These are phyloP conservation scores for Lagenidium giganteum DNA, from an alignment of 352 stramenopile species.

Conservation along the genomic window DNA sequence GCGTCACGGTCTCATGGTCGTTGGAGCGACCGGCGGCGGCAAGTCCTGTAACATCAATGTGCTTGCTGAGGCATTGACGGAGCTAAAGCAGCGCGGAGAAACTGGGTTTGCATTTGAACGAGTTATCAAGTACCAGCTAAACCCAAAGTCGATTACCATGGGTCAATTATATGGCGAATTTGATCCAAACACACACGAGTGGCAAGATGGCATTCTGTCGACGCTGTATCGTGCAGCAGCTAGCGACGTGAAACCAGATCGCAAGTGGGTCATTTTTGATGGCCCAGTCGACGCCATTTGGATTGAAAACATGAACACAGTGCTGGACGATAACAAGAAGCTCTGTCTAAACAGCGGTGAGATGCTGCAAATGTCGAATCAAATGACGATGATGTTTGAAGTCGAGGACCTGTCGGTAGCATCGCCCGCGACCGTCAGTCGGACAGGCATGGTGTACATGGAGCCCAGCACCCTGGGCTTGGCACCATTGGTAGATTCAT, in stretches of 20 bases:
- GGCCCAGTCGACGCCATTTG: slow-evolving; percentile 93
- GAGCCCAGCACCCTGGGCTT: slow-evolving; percentile 90
- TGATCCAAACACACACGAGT: slow-evolving; percentile 94
- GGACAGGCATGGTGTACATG: slow-evolving; percentile 97
- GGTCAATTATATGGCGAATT: slow-evolving; percentile 94
- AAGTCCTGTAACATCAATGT: slow-evolving; percentile 91
- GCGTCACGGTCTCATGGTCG: slow-evolving; percentile 95
- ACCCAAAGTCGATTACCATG: slow-evolving; percentile 95
- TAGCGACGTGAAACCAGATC: slow-evolving; percentile 83
- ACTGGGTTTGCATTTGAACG: slow-evolving; percentile 87
- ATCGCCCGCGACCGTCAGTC: slow-evolving; percentile 92
- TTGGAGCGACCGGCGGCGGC: slow-evolving; percentile 87
- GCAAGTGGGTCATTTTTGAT: slow-evolving; percentile 95
- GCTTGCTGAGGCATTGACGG: slow-evolving; percentile 86
- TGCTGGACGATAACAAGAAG: slow-evolving; percentile 96
- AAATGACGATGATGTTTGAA: slow-evolving; percentile 98
- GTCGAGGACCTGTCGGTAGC: slow-evolving; percentile 93
- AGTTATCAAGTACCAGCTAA: slow-evolving; percentile 89
- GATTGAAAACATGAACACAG: slow-evolving; percentile 98
- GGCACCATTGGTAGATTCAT: slow-evolving; percentile 85
- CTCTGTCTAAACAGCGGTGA: slow-evolving; percentile 92
- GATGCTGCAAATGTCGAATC: slow-evolving; percentile 93
- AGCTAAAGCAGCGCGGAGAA: slow-evolving; percentile 74
- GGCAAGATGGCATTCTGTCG: slow-evolving; percentile 94
- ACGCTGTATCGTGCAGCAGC: slow-evolving; percentile 90